These are phyloP conservation scores for Hygrophorus pudorinus DNA, from an alignment of 768 basidiomycete genomes.

Conservation along the genomic window DNA sequence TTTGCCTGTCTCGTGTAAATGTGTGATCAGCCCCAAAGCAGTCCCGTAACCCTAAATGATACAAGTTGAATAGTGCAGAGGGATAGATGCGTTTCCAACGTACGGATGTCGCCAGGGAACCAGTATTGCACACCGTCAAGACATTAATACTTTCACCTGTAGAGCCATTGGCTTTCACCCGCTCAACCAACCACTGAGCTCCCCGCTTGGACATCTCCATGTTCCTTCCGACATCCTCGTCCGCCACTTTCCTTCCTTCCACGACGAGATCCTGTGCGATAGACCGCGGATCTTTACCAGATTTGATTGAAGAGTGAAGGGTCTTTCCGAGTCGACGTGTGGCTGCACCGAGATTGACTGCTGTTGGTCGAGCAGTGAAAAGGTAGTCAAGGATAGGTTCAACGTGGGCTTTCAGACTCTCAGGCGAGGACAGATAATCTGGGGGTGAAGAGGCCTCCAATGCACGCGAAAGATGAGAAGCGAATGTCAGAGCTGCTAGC, in stretches of 20 bases:
- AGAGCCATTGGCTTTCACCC: constrained; percentile 27
- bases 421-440: constrained; percentile 44
- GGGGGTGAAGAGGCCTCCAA: constrained; percentile 37
- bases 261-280: constrained; percentile 52
- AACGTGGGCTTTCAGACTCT: constrained; percentile 45
- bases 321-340: constrained; percentile 55
- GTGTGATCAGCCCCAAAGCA: constrained; percentile 87
- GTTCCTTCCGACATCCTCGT: constrained; percentile 84
- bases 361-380: constrained; percentile 86
- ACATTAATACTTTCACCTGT: constrained; percentile 55
- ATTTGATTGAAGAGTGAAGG: constrained; percentile 34
- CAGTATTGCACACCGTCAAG: constrained; percentile 96
- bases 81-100: constrained; percentile 15
- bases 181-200: constrained; percentile 71
- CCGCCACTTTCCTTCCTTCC: constrained; percentile 68
- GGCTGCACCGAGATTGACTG: constrained; percentile 89
- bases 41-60: constrained; percentile 84
- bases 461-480: constrained; percentile 49
- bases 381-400: constrained; percentile 57
- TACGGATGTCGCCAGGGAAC: constrained; percentile 89
- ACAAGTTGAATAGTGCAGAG: not conserved
- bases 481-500: constrained; percentile 74
- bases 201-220: constrained; percentile 77
- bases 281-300: constrained; percentile 31
- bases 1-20: constrained; percentile 69